phyloP scores from a whole-genome alignment of 2,329 filamentous ascomycete genomes.

The Rutstroemia sp. region DNA sequence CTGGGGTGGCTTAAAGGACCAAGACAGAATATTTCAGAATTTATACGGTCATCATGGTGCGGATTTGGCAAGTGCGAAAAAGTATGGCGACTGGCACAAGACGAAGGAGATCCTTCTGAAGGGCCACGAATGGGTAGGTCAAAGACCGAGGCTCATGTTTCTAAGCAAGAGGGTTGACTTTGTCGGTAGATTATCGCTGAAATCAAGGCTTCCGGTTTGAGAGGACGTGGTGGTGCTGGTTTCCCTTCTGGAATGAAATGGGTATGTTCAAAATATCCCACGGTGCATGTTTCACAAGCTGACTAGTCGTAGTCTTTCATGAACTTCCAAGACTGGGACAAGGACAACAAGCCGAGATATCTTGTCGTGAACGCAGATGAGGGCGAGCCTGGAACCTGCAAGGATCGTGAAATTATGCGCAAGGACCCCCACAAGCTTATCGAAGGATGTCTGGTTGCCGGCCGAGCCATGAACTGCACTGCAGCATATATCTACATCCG shows the following conservation, averaged over 20 bases:
- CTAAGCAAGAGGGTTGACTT: constrained; percentile 15
- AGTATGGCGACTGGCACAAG: constrained; percentile 99
- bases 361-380: constrained; percentile 98
- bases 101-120: constrained; percentile 97
- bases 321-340: constrained; percentile 99
- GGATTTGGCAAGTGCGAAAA: constrained; percentile 89
- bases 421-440: constrained; percentile 99
- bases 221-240: constrained; percentile 93
- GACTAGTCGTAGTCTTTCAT: constrained; percentile 72
- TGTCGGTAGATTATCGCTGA: constrained; percentile 75
- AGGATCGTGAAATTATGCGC: constrained; percentile 99
- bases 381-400: constrained; percentile 97
- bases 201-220: constrained; percentile 91
- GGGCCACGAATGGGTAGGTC: constrained; percentile 80
- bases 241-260: constrained; percentile 99
- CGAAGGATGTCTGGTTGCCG: constrained; percentile 92
- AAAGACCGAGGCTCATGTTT: background rate
- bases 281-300: constrained; percentile 12
- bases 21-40: constrained; percentile 99
- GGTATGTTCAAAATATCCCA: constrained; percentile 48
- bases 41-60: constrained; percentile 88
- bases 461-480: constrained; percentile 96
- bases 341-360: constrained; percentile 92
- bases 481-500: constrained; percentile 99
- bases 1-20: constrained; percentile 85